Evolutionary conservation across 1,139 yeast species (phyloP), one percentile per base, ranked within the genome.

Genomic region (Zhuliangozyma blackwelliae): DNA sequence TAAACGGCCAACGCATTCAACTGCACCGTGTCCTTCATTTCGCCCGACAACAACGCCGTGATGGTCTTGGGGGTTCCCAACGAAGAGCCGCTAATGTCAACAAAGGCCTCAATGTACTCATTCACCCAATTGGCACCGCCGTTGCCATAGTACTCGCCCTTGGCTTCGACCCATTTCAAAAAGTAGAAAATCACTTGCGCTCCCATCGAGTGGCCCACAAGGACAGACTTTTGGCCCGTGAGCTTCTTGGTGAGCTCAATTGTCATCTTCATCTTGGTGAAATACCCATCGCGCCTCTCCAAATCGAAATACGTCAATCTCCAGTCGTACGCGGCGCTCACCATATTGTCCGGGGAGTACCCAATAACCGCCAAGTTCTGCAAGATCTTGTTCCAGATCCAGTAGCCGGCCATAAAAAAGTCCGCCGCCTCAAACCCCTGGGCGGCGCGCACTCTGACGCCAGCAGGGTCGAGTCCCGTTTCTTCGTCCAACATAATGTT

Each of bases 381-480:
- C 12, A 92, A 68, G 38, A 92, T 78, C 57, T 94, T 92, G 57
- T 88, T 88, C 98, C 98, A 92, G 50, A 92, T 87, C 98, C 98
- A 92, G 61, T 92, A 92, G 0, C 98, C 98, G 5, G 97, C 88
- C 59, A 92, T 80, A 55, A 92, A 92, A 61, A 89, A 92, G 61
- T 92, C 98, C 0, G 96, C 94, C 1, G 97, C 95, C 50, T 92
- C 97, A 61, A 92, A 87, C 0, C 98, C 98, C 55, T 87, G 96
- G 0, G 96, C 94, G 0, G 98, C 95, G 41, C 98, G 68, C 27
- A 92, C 57, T 47, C 73, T 83, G 50, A 86, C 75, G 36, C 83
- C 75, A 0, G 85, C 83, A 0, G 98, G 98, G 56, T 92, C 98
- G 30, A 92, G 64, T 0, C 98, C 98, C 0, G 98, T 90, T 41